Conservation (phyloP, 129 eudicot genomes). For the carrot (Daucus carota) region DNA sequence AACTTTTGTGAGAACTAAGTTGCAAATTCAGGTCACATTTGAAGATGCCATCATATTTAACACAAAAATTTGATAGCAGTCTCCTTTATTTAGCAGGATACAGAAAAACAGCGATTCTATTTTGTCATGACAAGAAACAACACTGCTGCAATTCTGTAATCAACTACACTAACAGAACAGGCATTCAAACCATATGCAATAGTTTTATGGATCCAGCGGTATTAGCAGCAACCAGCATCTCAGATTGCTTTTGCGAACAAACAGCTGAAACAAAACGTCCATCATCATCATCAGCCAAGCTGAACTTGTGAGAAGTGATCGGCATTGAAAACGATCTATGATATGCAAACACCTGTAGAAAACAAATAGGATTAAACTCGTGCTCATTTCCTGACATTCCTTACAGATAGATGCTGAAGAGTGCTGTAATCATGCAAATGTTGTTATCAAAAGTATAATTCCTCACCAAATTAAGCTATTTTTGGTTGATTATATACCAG, state of each 20-base stretch:
- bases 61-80: too few relatives aligned
- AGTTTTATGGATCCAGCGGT: constrained; percentile 43
- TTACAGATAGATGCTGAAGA: neutral
- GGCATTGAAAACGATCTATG: constrained; percentile 58
- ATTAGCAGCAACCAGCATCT: constrained; percentile 54
- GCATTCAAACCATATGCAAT: constrained; percentile 33
- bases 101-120: too few relatives aligned
- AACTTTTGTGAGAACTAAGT: too few relatives aligned
- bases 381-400: neutral
- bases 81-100: too few relatives aligned
- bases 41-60: too few relatives aligned
- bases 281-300: constrained; percentile 23
- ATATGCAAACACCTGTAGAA: constrained; percentile 42
- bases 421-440: too few relatives aligned
- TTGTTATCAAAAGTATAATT: too few relatives aligned
- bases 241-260: constrained; percentile 54
- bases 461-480: neutral
- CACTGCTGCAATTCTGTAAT: neutral
- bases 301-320: too few relatives aligned
- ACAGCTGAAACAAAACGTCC: constrained; percentile 60
- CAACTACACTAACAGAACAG: neutral
- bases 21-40: too few relatives aligned
- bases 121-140: too few relatives aligned
- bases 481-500: neutral
- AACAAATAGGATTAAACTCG: neutral